Conservation (phyloP, 2,329 filamentous ascomycete species). For the Fusarium verticillioides region DNA sequence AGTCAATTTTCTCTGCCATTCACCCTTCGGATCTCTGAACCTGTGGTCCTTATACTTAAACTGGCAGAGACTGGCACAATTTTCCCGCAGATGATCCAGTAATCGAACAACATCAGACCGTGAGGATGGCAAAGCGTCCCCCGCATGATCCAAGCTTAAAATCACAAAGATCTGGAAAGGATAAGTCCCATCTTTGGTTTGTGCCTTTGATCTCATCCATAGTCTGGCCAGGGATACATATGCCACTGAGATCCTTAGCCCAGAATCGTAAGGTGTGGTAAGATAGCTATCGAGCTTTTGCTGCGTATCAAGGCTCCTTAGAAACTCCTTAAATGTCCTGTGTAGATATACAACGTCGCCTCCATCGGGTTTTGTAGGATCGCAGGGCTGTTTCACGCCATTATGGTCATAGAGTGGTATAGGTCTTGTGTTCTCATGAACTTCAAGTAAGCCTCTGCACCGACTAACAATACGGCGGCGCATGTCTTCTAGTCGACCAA, state of each 20-base stretch:
- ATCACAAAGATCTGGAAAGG: too few species aligned
- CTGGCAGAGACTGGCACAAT: neutral
- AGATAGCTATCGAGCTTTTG: neutral
- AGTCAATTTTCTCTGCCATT: neutral
- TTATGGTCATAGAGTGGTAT: too few species aligned
- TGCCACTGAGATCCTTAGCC: neutral
- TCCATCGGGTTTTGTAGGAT: accelerated
- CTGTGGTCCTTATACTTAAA: neutral
- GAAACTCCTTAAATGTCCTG: neutral
- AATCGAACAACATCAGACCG: neutral
- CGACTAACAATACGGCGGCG: constrained; percentile 5
- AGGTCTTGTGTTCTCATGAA: neutral
- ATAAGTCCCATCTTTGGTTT: too few species aligned
- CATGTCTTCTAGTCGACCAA: neutral
- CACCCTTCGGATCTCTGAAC: accelerated
- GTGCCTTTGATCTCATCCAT: too few species aligned
- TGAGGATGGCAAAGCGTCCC: accelerated
- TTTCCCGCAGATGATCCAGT: neutral
- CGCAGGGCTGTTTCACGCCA: too few species aligned
- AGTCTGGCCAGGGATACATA: neutral
- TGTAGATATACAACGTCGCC: neutral
- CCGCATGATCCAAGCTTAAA: neutral
- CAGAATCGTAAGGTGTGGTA: neutral
- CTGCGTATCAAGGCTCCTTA: accelerated
- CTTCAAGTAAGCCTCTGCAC: constrained; percentile 12